Conservation (phyloP, 768 basidiomycete species). For the Agrocybe praecox region DNA sequence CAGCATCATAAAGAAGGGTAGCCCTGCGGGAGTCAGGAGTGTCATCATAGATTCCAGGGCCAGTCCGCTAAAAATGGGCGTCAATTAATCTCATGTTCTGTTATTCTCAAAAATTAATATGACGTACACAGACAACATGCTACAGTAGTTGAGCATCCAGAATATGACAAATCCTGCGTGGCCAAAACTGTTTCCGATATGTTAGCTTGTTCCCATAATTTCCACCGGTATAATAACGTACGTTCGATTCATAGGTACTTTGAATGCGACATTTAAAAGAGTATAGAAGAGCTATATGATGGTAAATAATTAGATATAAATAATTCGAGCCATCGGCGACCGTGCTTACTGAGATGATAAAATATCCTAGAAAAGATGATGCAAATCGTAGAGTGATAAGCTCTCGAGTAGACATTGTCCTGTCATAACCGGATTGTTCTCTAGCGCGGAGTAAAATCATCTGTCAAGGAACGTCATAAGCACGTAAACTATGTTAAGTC, state of each 20-base stretch:
- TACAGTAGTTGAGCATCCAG: slow-evolving; percentile 68
- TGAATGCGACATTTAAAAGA: slow-evolving; percentile 58
- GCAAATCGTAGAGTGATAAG: slow-evolving; percentile 29
- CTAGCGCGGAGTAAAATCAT: slow-evolving; percentile 33
- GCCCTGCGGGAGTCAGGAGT: slow-evolving; percentile 50
- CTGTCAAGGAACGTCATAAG: slow-evolving; percentile 15
- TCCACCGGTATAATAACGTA: slow-evolving; percentile 1
- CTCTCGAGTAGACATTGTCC: slow-evolving; percentile 23
- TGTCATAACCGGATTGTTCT: slow-evolving; percentile 27
- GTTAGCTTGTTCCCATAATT: neutral
- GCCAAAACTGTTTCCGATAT: slow-evolving; percentile 37
- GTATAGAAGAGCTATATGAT: slow-evolving; percentile 52
- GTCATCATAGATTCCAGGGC: slow-evolving; percentile 63
- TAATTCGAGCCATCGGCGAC: neutral
- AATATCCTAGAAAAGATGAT: slow-evolving; percentile 27
- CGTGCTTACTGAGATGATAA: slow-evolving; percentile 31
- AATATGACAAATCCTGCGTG: slow-evolving; percentile 60
- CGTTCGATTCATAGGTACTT: slow-evolving; percentile 51
- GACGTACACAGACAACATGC: slow-evolving; percentile 59
- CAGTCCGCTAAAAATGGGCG: slow-evolving; percentile 46
- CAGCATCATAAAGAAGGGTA: slow-evolving; percentile 62
- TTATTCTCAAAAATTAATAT: neutral
- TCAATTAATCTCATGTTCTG: neutral
- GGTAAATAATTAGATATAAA: neutral
- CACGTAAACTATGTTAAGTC: neutral